Percentiles rank a stretch among this genome's conserved stretches.
These are phyloP conservation scores for Paxillus rubicundulus DNA, from an alignment of 768 basidiomycete species.

Conservation along the genomic window DNA sequence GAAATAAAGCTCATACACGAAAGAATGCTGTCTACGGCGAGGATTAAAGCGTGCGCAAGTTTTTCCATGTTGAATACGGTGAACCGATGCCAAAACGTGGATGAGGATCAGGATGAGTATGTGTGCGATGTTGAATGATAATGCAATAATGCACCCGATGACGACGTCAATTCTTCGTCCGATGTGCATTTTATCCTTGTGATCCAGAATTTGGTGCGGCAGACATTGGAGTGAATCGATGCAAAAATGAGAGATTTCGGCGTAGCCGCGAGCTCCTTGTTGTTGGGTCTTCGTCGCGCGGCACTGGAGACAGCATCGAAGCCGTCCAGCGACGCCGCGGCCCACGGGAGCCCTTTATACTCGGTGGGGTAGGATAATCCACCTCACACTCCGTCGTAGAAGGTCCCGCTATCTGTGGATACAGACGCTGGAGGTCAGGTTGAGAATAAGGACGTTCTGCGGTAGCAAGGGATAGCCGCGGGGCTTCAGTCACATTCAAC, in stretches of 20 bases:
- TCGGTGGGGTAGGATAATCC: slow-evolving; percentile 10
- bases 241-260: slow-evolving; percentile 37
- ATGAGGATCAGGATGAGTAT: slow-evolving; percentile 15
- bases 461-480: slow-evolving; percentile 10
- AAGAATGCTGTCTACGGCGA: not conserved
- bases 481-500: slow-evolving; percentile 14
- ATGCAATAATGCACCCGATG: slow-evolving; percentile 4
- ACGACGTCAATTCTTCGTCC: not conserved
- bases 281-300: slow-evolving; percentile 14
- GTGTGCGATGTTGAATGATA: slow-evolving; percentile 8
- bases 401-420: slow-evolving; percentile 11
- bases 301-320: slow-evolving; percentile 12
- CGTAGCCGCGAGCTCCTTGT: slow-evolving; percentile 23
- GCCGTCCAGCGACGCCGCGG: slow-evolving; percentile 22
- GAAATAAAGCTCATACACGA: slow-evolving; percentile 1
- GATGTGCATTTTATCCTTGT: slow-evolving; percentile 7
- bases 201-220: slow-evolving; percentile 9
- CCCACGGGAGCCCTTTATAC: slow-evolving; percentile 13
- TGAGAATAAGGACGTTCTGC: slow-evolving; percentile 29
- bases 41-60: slow-evolving; percentile 4
- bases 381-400: slow-evolving; percentile 25
- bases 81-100: slow-evolving; percentile 9
- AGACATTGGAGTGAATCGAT: slow-evolving; percentile 29
- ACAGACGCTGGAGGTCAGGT: slow-evolving; percentile 28
- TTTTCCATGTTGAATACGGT: slow-evolving; percentile 3